These are phyloP conservation scores for Collybiopsis luxurians DNA, from an alignment of 768 basidiomycete genomes.

Conservation along the genomic window DNA sequence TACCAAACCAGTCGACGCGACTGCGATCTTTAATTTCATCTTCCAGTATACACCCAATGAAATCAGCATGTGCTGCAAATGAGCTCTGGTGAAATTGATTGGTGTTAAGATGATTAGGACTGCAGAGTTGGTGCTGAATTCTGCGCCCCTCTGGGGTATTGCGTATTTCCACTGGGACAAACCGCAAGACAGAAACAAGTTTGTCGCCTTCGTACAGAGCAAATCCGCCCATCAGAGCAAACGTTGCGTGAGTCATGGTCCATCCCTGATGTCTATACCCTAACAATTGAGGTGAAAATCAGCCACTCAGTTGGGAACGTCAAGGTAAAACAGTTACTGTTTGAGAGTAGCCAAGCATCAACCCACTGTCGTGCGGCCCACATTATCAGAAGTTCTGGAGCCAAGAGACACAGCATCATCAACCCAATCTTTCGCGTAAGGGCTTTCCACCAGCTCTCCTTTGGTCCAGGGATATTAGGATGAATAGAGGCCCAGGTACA, in stretches of 20 bases:
- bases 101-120: no score
- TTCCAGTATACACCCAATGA: not conserved
- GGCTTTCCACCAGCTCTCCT: not conserved
- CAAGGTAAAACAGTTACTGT: not conserved
- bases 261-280: not conserved
- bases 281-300: not conserved
- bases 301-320: no score
- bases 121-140: no score
- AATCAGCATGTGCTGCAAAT: not conserved
- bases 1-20: not conserved
- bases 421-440: not conserved
- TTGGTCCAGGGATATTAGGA: conserved; percentile 7
- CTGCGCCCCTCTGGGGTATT: no score
- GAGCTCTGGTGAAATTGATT: not conserved
- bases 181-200: not conserved
- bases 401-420: not conserved
- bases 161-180: no score
- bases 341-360: not conserved
- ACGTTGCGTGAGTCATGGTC: conserved; percentile 6
- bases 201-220: conserved; percentile 2
- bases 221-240: conserved; percentile 18
- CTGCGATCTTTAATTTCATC: not conserved
- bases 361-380: conserved; percentile 13
- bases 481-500: conserved; percentile 11
- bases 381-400: conserved; percentile 11